These are phyloP conservation scores for Aspergillus viridinutans DNA, from an alignment of 2,329 filamentous ascomycete species.

Conservation along the genomic window DNA sequence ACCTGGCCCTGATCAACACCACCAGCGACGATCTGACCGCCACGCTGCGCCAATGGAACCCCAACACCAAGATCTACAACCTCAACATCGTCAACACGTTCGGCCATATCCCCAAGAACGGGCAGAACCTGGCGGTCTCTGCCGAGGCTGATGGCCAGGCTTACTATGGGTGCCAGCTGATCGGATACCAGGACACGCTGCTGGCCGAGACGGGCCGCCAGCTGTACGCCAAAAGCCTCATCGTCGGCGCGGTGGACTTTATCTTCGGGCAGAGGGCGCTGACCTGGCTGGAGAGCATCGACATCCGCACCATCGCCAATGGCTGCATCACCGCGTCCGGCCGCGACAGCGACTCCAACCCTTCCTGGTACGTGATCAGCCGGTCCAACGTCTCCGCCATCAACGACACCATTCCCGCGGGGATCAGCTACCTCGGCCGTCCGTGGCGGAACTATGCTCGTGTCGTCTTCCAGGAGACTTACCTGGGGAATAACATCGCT, in stretches of 20 bases:
- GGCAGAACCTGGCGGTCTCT: slow-evolving; percentile 45
- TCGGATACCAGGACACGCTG: slow-evolving; percentile 56
- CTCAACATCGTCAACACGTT: slow-evolving; percentile 17
- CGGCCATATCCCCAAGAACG: slow-evolving; percentile 7
- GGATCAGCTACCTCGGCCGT: no score
- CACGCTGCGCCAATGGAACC: no score
- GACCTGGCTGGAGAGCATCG: slow-evolving; percentile 50
- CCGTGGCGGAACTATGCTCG: no score
- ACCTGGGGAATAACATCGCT: no score
- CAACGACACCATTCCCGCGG: no score
- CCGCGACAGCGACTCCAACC: slow-evolving; percentile 35
- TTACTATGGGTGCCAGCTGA: slow-evolving; percentile 55
- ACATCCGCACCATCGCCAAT: slow-evolving; percentile 45
- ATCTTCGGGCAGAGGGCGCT: slow-evolving; percentile 54
- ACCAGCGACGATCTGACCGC: no score
- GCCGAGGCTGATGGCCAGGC: slow-evolving; percentile 50
- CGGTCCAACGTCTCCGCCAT: slow-evolving; percentile 40
- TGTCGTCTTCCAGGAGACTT: no score
- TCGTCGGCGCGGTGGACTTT: slow-evolving; percentile 57
- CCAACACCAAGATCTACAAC: slow-evolving; percentile 11
- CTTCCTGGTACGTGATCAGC: slow-evolving; percentile 55
- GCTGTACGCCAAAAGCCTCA: slow-evolving; percentile 54
- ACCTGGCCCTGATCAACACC: no score
- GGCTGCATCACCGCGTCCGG: slow-evolving; percentile 48
- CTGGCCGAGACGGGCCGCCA: slow-evolving; percentile 50